These are phyloP conservation scores for Verticillium klebahnii DNA, from an alignment of 2,329 filamentous ascomycete species.

Conservation along the genomic window DNA sequence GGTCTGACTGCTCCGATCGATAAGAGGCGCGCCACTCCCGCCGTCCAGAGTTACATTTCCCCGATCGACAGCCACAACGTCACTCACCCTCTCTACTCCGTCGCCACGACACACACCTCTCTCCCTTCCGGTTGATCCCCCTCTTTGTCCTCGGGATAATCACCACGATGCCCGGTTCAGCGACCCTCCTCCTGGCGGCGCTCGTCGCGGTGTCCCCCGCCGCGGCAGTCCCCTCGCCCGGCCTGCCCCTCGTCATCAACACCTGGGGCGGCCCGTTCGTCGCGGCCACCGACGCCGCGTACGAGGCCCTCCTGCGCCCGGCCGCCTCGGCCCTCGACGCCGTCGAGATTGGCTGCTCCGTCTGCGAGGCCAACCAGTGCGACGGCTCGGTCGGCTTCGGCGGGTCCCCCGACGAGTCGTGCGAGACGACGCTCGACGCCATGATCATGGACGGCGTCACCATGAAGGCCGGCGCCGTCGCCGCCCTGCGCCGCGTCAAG, in stretches of 20 bases:
- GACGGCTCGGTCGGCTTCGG: constrained; percentile 51
- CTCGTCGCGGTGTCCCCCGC: background rate
- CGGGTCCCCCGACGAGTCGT: constrained; percentile 49
- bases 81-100: background rate
- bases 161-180: background rate
- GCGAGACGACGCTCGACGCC: constrained; percentile 56
- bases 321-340: constrained; percentile 41
- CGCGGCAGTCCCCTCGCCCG: constrained; percentile 24
- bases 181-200: constrained; percentile 2
- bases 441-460: constrained; percentile 52
- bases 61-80: background rate
- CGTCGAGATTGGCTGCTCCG: constrained; percentile 44
- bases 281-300: constrained; percentile 47
- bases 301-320: constrained; percentile 26
- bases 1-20: background rate
- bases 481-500: constrained; percentile 41
- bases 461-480: constrained; percentile 51
- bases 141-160: too few relatives aligned
- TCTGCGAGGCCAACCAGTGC: constrained; percentile 48
- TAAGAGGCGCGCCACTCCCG: background rate
- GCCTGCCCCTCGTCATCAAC: constrained; percentile 47
- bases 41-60: constrained; percentile 1
- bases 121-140: background rate
- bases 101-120: background rate
- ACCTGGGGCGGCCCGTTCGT: constrained; percentile 51